Percentiles rank a stretch among this genome's conserved stretches.
Conservation (phyloP, 257 asterid species). For the Ehretia macrophylla region DNA sequence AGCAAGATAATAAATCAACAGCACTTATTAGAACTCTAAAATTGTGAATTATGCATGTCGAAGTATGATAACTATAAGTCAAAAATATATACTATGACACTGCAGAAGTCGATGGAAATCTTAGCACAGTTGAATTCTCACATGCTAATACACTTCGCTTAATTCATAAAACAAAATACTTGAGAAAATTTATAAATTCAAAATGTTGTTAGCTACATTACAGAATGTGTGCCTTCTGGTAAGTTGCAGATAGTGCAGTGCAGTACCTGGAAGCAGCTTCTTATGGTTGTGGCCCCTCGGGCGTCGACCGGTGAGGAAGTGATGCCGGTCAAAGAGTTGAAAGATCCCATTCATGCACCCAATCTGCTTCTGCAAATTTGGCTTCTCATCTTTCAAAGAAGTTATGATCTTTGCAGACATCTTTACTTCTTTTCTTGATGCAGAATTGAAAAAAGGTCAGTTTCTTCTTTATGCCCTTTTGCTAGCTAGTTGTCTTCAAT, state of each 20-base stretch:
- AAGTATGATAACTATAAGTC: background rate
- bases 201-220: too few species aligned
- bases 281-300: slow-evolving; percentile 44
- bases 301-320: slow-evolving; percentile 57
- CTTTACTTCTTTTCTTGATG: background rate
- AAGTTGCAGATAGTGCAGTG: background rate
- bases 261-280: slow-evolving; percentile 64
- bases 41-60: background rate
- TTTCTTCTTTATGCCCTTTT: too few species aligned
- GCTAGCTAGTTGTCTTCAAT: slow-evolving; percentile 1
- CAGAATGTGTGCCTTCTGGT: too few species aligned
- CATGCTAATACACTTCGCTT: background rate
- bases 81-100: background rate
- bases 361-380: slow-evolving; percentile 65
- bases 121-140: too few species aligned
- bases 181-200: too few species aligned
- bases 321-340: slow-evolving; percentile 75
- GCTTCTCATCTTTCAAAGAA: slow-evolving; percentile 40
- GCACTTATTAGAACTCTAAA: background rate
- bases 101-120: too few species aligned
- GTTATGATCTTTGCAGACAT: slow-evolving; percentile 54
- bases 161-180: background rate
- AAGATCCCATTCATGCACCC: slow-evolving; percentile 97
- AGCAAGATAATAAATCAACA: too few species aligned
- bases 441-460: too few species aligned